Evolutionary conservation across 371 early-diverging fungal species (phyloP).

Genomic region (Batkoa obscura): DNA sequence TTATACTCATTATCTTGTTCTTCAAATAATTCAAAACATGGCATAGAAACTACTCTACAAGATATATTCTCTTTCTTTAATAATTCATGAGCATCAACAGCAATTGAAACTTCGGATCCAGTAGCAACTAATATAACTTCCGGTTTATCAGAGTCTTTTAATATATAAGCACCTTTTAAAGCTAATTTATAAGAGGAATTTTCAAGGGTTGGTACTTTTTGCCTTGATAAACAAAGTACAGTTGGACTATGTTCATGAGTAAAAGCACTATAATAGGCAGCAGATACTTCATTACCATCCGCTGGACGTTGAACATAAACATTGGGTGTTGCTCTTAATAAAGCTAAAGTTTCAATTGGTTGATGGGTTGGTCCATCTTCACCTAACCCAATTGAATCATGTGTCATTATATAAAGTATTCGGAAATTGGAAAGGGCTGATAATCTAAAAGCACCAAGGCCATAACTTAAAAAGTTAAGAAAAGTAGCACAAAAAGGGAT

Average conservation of each 20-base stretch:
- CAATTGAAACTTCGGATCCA: constrained; percentile 89
- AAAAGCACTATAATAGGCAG: constrained; percentile 69
- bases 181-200: constrained; percentile 60
- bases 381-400: constrained; percentile 95
- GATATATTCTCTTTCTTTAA: too few relatives aligned
- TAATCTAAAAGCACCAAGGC: constrained; percentile 73
- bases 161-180: constrained; percentile 56
- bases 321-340: constrained; percentile 89
- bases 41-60: constrained; percentile 91
- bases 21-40: constrained; percentile 87
- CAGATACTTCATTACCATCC: constrained; percentile 92
- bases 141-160: constrained; percentile 36
- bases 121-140: constrained; percentile 71
- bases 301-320: constrained; percentile 79
- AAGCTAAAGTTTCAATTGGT: constrained; percentile 92
- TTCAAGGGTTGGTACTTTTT: constrained; percentile 85
- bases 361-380: constrained; percentile 99
- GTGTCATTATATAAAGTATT: constrained; percentile 94
- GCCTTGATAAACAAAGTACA: constrained; percentile 82
- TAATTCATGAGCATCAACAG: constrained; percentile 62
- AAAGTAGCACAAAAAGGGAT: constrained; percentile 92
- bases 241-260: constrained; percentile 52
- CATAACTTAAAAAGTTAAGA: constrained; percentile 85
- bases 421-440: constrained; percentile 74
- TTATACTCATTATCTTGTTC: constrained; percentile 76